phyloP scores from a whole-genome alignment of 139 green algal genomes.

The Closterium sp. region DNA sequence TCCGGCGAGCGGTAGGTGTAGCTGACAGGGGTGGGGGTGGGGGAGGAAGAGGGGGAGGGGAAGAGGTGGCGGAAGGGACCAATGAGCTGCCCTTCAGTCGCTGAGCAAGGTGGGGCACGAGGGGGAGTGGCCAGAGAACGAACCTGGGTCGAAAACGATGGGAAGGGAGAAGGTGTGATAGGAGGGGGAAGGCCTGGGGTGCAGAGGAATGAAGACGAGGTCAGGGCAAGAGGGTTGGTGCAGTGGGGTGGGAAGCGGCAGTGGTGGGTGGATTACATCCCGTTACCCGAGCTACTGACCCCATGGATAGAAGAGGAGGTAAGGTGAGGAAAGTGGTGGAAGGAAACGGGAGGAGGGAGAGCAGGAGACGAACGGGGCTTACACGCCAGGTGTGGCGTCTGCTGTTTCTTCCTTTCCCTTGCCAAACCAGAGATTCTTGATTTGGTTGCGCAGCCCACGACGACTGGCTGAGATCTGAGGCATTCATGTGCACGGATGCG shows the following conservation, averaged over 20 bases:
- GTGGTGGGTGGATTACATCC: no score
- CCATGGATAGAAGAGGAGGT: no score
- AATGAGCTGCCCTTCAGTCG: no score
- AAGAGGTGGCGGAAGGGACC: background rate
- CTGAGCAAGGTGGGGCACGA: background rate
- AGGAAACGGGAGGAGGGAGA: no score
- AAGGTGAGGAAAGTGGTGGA: no score
- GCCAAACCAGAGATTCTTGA: slow-evolving; percentile 78
- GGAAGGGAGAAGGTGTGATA: background rate
- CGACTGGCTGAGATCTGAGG: slow-evolving; percentile 57
- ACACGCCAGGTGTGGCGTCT: slow-evolving; percentile 13
- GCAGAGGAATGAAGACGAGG: background rate
- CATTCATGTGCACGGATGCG: background rate
- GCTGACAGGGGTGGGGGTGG: background rate
- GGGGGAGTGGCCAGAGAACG: background rate
- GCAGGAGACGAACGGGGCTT: background rate
- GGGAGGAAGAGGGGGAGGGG: background rate
- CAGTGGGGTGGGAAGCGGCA: no score
- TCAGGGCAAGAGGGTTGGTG: background rate
- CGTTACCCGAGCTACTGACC: no score
- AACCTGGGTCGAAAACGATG: background rate
- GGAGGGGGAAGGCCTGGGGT: background rate
- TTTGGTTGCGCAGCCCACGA: slow-evolving; percentile 82
- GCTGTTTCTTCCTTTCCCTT: slow-evolving; percentile 46
- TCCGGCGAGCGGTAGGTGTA: slow-evolving; percentile 61